Base-by-base conservation (phyloP, 2,329 filamentous ascomycete genomes). In the Pseudocercospora pini-densiflorae region DNA sequence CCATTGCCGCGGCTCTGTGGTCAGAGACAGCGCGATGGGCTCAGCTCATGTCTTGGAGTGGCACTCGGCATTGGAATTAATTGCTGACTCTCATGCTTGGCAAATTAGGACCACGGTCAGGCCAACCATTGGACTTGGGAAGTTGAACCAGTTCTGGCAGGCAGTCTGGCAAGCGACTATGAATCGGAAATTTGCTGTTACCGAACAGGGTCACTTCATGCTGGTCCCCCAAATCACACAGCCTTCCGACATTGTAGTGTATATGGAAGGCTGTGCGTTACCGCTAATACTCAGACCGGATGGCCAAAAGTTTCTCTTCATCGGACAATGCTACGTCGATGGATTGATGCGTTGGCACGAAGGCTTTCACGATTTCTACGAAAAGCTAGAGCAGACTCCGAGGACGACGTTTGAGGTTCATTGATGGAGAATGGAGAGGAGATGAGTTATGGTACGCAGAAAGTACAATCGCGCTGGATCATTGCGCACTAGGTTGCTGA, bases 241-340 rank as follows among this genome's bases (percentile, higher is more conserved):
- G n/a, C 59, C 59, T n/a, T 31, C 23, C 21, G 59, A 49, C 27
- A 21, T 47, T 4, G 59, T 61, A 8, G 43, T 51, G 5, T 24
- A 27, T 7, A 24, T 51, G 2, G 21, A 51, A 12, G 40, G 40
- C n/a, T 29, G 29, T 19, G 5, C 7, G 4, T 21, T 23, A 6
- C 57, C 57, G 19, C 27, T 49, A n/a, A 33, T 51, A 2, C 24
- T 61, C 1, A 5, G 59, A 21, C 59, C 59, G 10, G 12, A n/a
- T 12, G 59, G 19, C 8, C 2, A 49, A 27, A 12, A 49, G 19
- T 61, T 49, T 29, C n/a, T 49, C 3, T n/a, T 61, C 2, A n/a
- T 61, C n/a, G 59, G 59, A 33, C 9, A 23, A 27, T 61, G 59
- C 40, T 61, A 61, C 27, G 24, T 61, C 8, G 43, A 61, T 51